Conservation (phyloP, 768 basidiomycete species). For the Lactifluus subvellereus region DNA sequence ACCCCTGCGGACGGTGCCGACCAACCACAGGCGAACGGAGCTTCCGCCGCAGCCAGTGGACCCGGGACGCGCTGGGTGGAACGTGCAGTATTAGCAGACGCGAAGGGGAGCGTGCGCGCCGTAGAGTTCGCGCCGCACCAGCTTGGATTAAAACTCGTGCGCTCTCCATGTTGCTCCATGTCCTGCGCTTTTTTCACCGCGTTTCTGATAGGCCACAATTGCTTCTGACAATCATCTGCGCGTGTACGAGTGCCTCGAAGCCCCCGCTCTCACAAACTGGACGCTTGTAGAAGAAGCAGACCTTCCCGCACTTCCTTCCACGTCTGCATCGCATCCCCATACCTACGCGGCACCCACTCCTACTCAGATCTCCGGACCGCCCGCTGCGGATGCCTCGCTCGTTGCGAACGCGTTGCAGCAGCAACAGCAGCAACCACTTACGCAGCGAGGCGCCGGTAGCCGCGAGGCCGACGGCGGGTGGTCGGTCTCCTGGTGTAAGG, state of each 20-base stretch:
- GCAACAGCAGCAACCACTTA: constrained; percentile 30
- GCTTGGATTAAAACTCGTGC: constrained; percentile 83
- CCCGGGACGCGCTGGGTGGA: constrained; percentile 56
- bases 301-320: constrained; percentile 47
- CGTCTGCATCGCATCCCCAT: constrained; percentile 41
- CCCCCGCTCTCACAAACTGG: constrained; percentile 66
- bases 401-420: constrained; percentile 63
- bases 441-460: constrained; percentile 46
- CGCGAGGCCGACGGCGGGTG: constrained; percentile 88
- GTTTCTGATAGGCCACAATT: constrained; percentile 62
- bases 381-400: constrained; percentile 50
- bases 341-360: constrained; percentile 64
- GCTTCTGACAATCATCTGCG: constrained; percentile 83
- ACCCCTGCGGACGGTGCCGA: constrained; percentile 31
- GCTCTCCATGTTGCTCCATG: constrained; percentile 27
- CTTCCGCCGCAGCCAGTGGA: constrained; percentile 16
- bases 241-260: constrained; percentile 87
- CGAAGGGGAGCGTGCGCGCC: constrained; percentile 76
- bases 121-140: constrained; percentile 86
- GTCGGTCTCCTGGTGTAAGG: constrained; percentile 95
- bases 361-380: constrained; percentile 49
- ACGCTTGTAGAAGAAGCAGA: constrained; percentile 74
- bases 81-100: constrained; percentile 69
- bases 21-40: constrained; percentile 28
- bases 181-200: background rate